phyloP scores from a whole-genome alignment of 768 basidiomycete species.

The Xerocomellus intermedius region DNA sequence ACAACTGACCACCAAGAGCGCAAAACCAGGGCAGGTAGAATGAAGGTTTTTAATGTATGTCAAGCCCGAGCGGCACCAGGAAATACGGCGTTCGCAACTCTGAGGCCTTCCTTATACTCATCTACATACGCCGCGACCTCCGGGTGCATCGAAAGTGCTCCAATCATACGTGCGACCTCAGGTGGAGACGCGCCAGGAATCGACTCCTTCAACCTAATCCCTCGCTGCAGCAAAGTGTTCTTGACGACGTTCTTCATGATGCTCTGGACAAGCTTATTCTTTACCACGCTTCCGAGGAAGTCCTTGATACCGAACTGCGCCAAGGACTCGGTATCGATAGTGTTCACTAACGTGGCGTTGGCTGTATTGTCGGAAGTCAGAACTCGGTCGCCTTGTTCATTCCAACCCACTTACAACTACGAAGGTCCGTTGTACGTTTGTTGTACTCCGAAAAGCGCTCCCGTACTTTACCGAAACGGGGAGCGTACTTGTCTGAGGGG shows the following conservation, averaged over 20 bases:
- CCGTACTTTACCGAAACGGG: background rate
- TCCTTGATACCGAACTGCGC: background rate
- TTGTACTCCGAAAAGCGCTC: background rate
- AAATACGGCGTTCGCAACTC: too few species aligned
- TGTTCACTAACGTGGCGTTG: background rate
- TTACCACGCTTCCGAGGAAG: background rate
- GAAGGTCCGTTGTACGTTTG: background rate
- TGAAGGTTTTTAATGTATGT: too few species aligned
- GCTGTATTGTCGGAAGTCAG: background rate
- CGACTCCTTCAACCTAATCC: background rate
- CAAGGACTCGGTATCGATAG: background rate
- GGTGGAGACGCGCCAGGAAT: background rate
- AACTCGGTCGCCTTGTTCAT: background rate
- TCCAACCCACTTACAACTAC: background rate
- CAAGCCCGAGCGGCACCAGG: too few species aligned
- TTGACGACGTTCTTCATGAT: background rate
- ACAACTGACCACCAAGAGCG: background rate
- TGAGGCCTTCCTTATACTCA: too few species aligned
- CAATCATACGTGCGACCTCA: background rate
- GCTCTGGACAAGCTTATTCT: background rate
- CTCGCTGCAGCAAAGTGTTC: background rate
- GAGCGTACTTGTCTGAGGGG: background rate
- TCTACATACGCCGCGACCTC: background rate
- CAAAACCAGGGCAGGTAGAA: background rate
- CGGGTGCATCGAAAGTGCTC: background rate